phyloP scores from a whole-genome alignment of 192 early-diverging fungal genomes.

The Podila clonocystis region DNA sequence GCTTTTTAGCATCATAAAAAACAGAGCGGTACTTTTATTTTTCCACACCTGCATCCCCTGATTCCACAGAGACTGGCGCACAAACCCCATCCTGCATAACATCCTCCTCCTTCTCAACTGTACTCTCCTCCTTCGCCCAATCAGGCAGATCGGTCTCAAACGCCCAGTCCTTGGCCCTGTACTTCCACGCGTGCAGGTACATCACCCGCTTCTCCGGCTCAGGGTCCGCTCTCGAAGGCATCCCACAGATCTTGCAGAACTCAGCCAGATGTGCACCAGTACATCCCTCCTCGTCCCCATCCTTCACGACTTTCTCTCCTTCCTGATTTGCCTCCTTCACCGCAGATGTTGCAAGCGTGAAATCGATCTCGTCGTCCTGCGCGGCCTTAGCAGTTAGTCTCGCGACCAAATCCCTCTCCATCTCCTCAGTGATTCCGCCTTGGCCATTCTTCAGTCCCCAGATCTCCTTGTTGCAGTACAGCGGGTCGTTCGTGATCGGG shows the following conservation, averaged over 20 bases:
- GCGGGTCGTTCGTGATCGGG: slow-evolving; percentile 95
- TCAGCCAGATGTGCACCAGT: slow-evolving; percentile 7
- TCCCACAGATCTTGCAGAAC: slow-evolving; percentile 71
- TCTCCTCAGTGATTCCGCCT: slow-evolving; percentile 47
- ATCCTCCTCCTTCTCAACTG: too few relatives aligned
- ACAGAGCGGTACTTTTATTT: too few relatives aligned
- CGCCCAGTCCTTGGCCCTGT: slow-evolving; percentile 76
- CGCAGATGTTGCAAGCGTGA: slow-evolving; percentile 21
- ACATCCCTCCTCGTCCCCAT: slow-evolving; percentile 15
- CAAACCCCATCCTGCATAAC: too few relatives aligned
- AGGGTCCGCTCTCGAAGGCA: slow-evolving; percentile 71
- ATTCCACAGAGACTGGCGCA: too few relatives aligned
- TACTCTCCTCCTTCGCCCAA: slow-evolving; percentile 76
- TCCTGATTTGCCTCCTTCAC: slow-evolving; percentile 8
- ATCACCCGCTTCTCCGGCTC: slow-evolving; percentile 80
- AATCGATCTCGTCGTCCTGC: slow-evolving; percentile 28
- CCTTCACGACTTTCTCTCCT: not conserved
- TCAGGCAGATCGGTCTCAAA: slow-evolving; percentile 83
- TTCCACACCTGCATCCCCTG: too few relatives aligned
- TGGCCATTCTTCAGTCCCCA: slow-evolving; percentile 77
- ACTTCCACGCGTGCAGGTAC: slow-evolving; percentile 93
- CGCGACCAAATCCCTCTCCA: slow-evolving; percentile 35
- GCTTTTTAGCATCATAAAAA: too few relatives aligned
- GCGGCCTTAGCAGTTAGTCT: slow-evolving; percentile 36
- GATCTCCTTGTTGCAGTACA: slow-evolving; percentile 78